These are phyloP conservation scores for Saccharomycopsis javanensis DNA, from an alignment of 805 yeast genomes.

Conservation along the genomic window DNA sequence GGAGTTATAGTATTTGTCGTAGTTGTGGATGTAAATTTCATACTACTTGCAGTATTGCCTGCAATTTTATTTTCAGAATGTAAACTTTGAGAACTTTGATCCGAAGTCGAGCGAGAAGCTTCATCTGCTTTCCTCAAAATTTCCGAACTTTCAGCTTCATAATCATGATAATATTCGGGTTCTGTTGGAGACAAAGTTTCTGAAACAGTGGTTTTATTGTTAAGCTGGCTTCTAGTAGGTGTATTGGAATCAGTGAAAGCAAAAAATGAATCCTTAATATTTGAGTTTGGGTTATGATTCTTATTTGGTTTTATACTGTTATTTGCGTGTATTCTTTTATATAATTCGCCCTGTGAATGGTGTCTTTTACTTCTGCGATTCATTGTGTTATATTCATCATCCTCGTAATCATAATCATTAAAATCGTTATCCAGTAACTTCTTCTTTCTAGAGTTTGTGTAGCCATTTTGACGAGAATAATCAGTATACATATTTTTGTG, in stretches of 20 bases:
- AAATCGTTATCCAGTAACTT: neutral
- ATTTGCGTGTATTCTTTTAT: neutral
- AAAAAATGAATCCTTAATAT: neutral
- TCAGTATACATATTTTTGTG: neutral
- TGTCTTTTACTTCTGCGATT: neutral
- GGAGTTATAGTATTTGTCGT: neutral
- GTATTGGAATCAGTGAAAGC: neutral
- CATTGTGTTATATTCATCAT: neutral
- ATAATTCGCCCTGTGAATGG: conserved; percentile 4
- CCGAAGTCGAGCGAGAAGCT: neutral
- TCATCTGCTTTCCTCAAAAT: neutral
- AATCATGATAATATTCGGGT: neutral
- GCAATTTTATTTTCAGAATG: neutral
- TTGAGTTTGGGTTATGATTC: neutral
- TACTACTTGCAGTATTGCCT: neutral
- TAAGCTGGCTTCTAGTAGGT: neutral
- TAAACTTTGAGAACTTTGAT: neutral
- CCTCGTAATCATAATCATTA: neutral
- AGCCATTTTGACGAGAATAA: neutral
- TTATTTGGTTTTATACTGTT: neutral
- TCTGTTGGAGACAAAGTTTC: conserved; percentile 8
- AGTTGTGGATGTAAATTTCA: neutral
- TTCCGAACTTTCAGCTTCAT: neutral
- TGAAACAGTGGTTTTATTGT: neutral
- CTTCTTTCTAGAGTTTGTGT: neutral